Percentiles rank a stretch among this genome's conserved stretches.
phyloP scores from a whole-genome alignment of 352 stramenopile species.

The Saprolegnia parasitica region DNA sequence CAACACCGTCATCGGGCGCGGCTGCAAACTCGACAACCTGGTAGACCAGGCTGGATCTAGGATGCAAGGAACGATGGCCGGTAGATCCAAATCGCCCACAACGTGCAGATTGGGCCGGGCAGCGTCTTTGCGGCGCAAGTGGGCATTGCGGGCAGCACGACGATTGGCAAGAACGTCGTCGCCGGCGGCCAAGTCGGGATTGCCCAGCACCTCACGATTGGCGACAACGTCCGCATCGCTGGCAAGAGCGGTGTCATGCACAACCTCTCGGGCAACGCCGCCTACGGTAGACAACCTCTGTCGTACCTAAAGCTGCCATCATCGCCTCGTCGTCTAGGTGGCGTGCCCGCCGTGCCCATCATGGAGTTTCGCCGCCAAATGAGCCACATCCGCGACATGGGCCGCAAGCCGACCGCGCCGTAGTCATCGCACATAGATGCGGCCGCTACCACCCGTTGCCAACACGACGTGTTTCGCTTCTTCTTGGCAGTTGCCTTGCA shows the following conservation, averaged over 20 bases:
- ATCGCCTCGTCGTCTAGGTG: constrained; percentile 37
- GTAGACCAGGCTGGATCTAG: constrained; percentile 35
- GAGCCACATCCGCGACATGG: constrained; percentile 42
- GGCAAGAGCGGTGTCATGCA: constrained; percentile 84
- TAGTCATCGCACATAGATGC: background rate
- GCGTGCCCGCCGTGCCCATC: constrained; percentile 65
- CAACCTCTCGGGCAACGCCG: constrained; percentile 45
- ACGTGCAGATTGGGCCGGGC: constrained; percentile 63
- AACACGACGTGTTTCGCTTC: no score
- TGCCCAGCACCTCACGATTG: constrained; percentile 71
- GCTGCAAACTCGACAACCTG: constrained; percentile 82
- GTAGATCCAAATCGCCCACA: constrained; percentile 84
- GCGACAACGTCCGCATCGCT: constrained; percentile 78
- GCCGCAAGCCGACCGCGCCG: constrained; percentile 39
- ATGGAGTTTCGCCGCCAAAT: constrained; percentile 78
- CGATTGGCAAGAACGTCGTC: constrained; percentile 63
- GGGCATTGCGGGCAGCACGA: constrained; percentile 79
- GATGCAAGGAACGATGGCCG: no score
- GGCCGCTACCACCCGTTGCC: no score
- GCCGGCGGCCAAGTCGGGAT: constrained; percentile 81
- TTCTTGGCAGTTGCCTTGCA: no score
- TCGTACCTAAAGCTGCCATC: background rate
- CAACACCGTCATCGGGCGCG: constrained; percentile 62
- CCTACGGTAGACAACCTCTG: constrained; percentile 43
- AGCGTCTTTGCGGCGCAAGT: constrained; percentile 78